Evolutionary conservation across 2,329 filamentous ascomycete genomes (phyloP).

Genomic region (Coniochaeta ligniaria): DNA sequence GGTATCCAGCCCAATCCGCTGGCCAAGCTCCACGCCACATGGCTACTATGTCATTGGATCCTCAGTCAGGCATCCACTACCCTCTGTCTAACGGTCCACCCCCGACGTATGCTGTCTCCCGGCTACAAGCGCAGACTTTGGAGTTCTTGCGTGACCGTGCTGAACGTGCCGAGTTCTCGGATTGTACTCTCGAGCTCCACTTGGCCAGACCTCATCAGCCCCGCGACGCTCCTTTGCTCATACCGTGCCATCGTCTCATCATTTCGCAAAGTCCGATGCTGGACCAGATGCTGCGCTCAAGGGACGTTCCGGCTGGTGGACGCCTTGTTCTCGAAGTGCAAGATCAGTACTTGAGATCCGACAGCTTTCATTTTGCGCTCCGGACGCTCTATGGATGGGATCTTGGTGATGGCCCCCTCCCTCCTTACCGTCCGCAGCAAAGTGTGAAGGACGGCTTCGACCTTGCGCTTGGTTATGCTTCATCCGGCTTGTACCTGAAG

Average conservation of each 20-base stretch:
- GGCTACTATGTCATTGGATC: not conserved
- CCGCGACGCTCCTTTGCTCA: slow-evolving; percentile 27
- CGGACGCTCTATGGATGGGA: slow-evolving; percentile 51
- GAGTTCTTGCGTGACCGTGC: slow-evolving; percentile 9
- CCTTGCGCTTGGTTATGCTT: slow-evolving; percentile 14
- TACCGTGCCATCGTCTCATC: slow-evolving; percentile 48
- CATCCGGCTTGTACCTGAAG: slow-evolving; percentile 12
- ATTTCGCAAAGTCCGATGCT: slow-evolving; percentile 43
- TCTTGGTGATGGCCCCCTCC: slow-evolving; percentile 25
- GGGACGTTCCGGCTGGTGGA: slow-evolving; percentile 21
- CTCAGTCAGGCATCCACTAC: not conserved
- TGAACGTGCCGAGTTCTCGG: slow-evolving; percentile 22
- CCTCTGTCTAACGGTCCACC: not conserved
- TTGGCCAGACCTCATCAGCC: slow-evolving; percentile 18
- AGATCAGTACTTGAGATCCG: slow-evolving; percentile 45
- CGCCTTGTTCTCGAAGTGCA: slow-evolving; percentile 39
- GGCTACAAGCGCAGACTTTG: slow-evolving; percentile 11
- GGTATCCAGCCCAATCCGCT: slow-evolving; percentile 4
- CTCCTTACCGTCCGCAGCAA: slow-evolving; percentile 12
- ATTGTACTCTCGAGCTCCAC: slow-evolving; percentile 39
- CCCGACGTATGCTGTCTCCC: not conserved
- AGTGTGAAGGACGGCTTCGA: slow-evolving; percentile 13
- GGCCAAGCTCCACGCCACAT: slow-evolving; percentile 3
- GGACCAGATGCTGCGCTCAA: slow-evolving; percentile 19
- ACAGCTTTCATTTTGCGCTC: slow-evolving; percentile 50